A percentile compares a stretch with the other conserved stretches of the same genome.
Conservation (phyloP, 208 protist genomes). For the Leishmania major region DNA sequence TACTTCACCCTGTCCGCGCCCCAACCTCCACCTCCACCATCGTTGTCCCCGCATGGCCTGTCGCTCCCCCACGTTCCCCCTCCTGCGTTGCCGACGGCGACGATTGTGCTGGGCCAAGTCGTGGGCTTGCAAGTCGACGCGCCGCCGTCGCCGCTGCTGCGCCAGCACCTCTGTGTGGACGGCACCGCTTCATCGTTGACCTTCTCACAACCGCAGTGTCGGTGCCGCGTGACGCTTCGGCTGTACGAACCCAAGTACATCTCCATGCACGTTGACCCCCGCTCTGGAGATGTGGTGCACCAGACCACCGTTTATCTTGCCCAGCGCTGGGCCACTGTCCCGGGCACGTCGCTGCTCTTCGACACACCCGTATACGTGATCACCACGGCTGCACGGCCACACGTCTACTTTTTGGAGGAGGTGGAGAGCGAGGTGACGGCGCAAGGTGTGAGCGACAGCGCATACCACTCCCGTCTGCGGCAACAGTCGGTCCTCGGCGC, state of each 20-base stretch:
- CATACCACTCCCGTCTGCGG: background rate
- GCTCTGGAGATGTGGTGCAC: slow-evolving; percentile 41
- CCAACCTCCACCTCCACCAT: background rate
- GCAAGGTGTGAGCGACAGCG: background rate
- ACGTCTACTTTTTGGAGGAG: slow-evolving; percentile 74
- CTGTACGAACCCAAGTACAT: slow-evolving; percentile 55
- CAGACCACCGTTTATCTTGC: slow-evolving; percentile 53
- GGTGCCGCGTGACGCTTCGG: slow-evolving; percentile 39
- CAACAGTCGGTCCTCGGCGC: background rate
- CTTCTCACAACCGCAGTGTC: slow-evolving; percentile 2
- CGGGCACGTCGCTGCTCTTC: slow-evolving; percentile 52
- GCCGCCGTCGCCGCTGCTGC: slow-evolving; percentile 2
- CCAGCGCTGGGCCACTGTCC: slow-evolving; percentile 24
- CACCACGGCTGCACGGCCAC: slow-evolving; percentile 34
- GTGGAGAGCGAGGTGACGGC: background rate
- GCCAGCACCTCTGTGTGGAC: background rate
- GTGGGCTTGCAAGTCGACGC: slow-evolving; percentile 22
- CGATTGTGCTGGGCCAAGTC: slow-evolving; percentile 55
- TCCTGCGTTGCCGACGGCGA: slow-evolving; percentile 7
- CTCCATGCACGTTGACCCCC: slow-evolving; percentile 45
- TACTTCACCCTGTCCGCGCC: slow-evolving; percentile 45
- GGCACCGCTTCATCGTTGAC: slow-evolving; percentile 1
- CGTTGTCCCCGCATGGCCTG: background rate
- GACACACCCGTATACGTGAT: slow-evolving; percentile 71
- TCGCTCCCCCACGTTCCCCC: background rate